Evolutionary conservation across 805 yeast genomes (phyloP), one percentile per base, ranked within the genome.

Genomic region (Lipomyces japonicus): DNA sequence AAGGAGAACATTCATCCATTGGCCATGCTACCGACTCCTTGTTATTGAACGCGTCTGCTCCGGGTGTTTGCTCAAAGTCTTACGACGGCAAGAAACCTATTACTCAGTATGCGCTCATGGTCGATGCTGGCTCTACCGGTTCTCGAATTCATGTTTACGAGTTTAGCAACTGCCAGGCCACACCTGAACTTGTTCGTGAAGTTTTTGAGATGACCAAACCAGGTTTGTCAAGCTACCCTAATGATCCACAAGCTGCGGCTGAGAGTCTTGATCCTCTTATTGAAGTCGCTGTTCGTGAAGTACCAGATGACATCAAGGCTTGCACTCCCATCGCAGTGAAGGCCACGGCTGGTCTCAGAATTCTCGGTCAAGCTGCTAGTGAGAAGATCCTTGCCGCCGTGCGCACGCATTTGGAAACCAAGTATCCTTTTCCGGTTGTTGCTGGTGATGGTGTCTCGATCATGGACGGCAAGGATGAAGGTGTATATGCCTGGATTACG

Each of bases 401-500:
- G 21, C 77, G 86, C 65, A 63, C 67, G 9, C 93, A 88, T 64
- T 73, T 93, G 57, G 87, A 85, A 65, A 68, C 71, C 1, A 82
- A 88, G 57, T 93, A 81, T 68, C 98, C 98, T 48, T 93, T 93
- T 73, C 84, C 96, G 2, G 88, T 93, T 42, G 95, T 90, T 43
- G 81, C 77, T 9, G 87, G 82, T 42, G 86, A 88, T 51, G 97
- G 97, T 56, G 76, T 93, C 52, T 76, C 90, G 9, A 86, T 93
- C 64, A 91, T 93, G 97, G 89, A 85, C 52, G 98, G 98, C 59
- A 82, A 81, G 52, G 95, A 91, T 61, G 98, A 95, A 74, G 99
- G 98, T 68, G 97, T 93, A 6, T 93, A 81, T 65, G 98, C 98
- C 1, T 93, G 99, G 99, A 85, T 93, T 68, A 93, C 99, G 24